phyloP scores from a whole-genome alignment of 306 rosid species.

The Vigna unguiculata region DNA sequence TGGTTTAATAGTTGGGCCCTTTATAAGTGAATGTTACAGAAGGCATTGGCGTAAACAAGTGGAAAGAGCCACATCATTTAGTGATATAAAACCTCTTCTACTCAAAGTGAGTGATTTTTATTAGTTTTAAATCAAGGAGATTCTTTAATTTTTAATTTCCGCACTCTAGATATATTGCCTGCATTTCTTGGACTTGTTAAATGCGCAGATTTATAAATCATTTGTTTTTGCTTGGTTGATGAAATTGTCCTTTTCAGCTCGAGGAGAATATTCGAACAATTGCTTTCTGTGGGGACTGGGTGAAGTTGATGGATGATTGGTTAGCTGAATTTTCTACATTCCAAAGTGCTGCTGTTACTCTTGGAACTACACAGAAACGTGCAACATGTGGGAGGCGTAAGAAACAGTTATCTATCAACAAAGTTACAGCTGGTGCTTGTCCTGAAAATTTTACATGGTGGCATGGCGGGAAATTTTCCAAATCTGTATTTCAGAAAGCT shows the following conservation, averaged over 20 bases:
- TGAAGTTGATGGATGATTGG: conserved; percentile 80
- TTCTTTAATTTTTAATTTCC: not conserved
- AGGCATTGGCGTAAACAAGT: conserved; percentile 69
- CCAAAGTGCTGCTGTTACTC: conserved; percentile 58
- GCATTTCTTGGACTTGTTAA: conserved; percentile 15
- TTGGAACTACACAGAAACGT: conserved; percentile 69
- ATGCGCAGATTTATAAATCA: conserved; percentile 6
- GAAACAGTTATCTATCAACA: conserved; percentile 66
- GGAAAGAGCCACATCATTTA: conserved; percentile 64
- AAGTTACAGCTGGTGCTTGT: conserved; percentile 52
- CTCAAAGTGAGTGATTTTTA: conserved; percentile 67
- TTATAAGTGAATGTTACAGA: conserved; percentile 62
- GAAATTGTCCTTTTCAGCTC: conserved; percentile 64
- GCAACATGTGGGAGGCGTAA: conserved; percentile 67
- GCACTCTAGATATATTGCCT: not conserved
- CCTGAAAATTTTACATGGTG: conserved; percentile 72
- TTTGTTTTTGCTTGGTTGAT: conserved; percentile 33
- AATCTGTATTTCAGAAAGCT: conserved; percentile 78
- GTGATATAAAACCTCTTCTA: conserved; percentile 63
- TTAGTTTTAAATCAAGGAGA: not conserved
- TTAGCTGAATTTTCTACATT: conserved; percentile 60
- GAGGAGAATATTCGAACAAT: conserved; percentile 74
- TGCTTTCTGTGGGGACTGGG: conserved; percentile 78
- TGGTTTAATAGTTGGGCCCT: conserved; percentile 82
- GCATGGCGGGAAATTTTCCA: conserved; percentile 72